Conservation (phyloP, 306 rosid genomes). For the Biancaea sappan region DNA sequence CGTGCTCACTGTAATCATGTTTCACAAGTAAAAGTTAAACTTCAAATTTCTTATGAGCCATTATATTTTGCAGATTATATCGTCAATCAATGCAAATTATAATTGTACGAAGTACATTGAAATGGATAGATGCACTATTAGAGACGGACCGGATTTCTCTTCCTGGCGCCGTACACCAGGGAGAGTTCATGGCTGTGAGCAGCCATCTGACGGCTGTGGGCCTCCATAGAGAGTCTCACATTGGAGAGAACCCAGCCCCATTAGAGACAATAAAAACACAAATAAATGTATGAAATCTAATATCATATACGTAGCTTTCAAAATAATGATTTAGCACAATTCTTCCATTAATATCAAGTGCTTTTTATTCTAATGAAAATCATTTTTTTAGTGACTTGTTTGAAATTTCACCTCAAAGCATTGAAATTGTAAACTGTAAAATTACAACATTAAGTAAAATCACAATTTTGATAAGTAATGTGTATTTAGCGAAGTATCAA, state of each 20-base stretch:
- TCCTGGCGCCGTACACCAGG: too few species aligned
- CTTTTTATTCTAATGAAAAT: background rate
- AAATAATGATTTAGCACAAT: background rate
- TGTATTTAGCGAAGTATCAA: too few species aligned
- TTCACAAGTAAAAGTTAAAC: conserved; percentile 31
- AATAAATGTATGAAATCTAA: background rate
- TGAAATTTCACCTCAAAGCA: background rate
- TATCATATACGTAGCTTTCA: background rate
- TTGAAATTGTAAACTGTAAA: background rate
- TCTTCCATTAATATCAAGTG: background rate
- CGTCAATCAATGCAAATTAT: conserved; percentile 19
- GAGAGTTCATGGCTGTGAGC: too few species aligned
- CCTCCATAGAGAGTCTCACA: too few species aligned
- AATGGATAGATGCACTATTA: background rate
- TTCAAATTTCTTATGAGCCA: conserved; percentile 11
- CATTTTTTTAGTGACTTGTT: background rate
- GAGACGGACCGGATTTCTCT: too few species aligned
- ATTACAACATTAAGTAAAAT: background rate
- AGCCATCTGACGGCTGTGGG: too few species aligned
- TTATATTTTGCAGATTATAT: conserved; percentile 7
- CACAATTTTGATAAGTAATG: background rate
- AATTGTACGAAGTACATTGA: background rate
- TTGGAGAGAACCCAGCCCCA: too few species aligned
- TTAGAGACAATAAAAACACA: too few species aligned
- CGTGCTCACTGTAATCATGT: conserved; percentile 73